These are phyloP conservation scores for Vitis labrusca DNA, from an alignment of 164 flowering plant genomes.

Conservation along the genomic window DNA sequence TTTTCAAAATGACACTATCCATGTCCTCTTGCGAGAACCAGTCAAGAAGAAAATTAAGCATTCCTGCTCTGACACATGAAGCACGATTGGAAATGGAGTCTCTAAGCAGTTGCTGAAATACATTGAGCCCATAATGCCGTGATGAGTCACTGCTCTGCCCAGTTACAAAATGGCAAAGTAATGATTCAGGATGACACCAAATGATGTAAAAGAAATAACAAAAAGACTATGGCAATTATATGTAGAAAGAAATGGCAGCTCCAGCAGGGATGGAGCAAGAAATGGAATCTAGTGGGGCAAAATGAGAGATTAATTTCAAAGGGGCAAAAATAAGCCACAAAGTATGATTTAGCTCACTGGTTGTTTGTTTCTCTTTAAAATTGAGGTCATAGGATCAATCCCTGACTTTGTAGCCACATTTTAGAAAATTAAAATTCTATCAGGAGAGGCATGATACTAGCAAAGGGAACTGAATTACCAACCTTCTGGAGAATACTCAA, in stretches of 20 bases:
- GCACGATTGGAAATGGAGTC: slow-evolving; percentile 89
- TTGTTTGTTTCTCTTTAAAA: no score
- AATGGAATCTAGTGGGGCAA: not conserved
- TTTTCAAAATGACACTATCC: slow-evolving; percentile 56
- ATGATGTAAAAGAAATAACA: not conserved
- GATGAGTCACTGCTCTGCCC: slow-evolving; percentile 95
- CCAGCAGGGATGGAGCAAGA: not conserved
- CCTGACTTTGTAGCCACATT: not conserved
- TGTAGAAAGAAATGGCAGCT: not conserved
- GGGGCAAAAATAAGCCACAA: no score
- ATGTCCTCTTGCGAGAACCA: slow-evolving; percentile 81
- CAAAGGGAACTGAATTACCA: slow-evolving; percentile 21
- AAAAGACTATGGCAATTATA: not conserved
- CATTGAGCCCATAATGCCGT: slow-evolving; percentile 73
- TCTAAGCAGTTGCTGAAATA: slow-evolving; percentile 72
- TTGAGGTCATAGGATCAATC: no score
- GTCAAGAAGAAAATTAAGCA: slow-evolving; percentile 92
- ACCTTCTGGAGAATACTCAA: slow-evolving; percentile 90
- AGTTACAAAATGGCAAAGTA: slow-evolving; percentile 33
- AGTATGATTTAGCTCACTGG: no score
- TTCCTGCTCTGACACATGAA: slow-evolving; percentile 92
- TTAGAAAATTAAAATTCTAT: not conserved
- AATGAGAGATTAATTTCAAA: not conserved
- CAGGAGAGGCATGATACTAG: not conserved
- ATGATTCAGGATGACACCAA: slow-evolving; percentile 17